Evolutionary conservation across 176 grass and related monocot genomes (phyloP).

Genomic region (Ensete ventricosum): DNA sequence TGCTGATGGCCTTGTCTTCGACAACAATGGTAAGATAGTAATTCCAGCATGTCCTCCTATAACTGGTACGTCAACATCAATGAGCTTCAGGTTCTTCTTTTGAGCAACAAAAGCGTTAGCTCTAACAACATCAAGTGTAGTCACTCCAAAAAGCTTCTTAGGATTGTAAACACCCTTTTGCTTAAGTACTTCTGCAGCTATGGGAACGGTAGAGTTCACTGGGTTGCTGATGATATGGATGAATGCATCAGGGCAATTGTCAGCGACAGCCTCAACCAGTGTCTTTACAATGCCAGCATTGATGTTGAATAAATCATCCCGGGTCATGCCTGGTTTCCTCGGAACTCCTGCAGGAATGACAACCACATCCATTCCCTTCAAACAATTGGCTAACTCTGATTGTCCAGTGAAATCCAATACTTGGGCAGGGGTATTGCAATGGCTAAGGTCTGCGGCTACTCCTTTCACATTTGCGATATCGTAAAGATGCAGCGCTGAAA

Average conservation of each 20-base stretch:
- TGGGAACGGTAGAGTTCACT: constrained; percentile 13
- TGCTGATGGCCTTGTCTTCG: background rate
- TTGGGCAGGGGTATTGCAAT: constrained; percentile 48
- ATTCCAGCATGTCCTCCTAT: constrained; percentile 12
- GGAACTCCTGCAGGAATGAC: constrained; percentile 66
- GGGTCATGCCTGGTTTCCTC: constrained; percentile 69
- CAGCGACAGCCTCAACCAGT: constrained; percentile 33
- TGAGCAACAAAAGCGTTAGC: constrained; percentile 12
- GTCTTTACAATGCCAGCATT: constrained; percentile 65
- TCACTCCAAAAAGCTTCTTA: constrained; percentile 15
- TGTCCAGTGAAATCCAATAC: constrained; percentile 1
- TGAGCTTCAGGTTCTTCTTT: constrained; percentile 2
- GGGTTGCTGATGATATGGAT: constrained; percentile 18
- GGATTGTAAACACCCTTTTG: constrained; percentile 6
- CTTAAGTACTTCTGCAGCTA: constrained; percentile 3
- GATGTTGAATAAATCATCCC: constrained; percentile 78
- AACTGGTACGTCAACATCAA: constrained; percentile 15
- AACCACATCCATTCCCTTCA: constrained; percentile 42
- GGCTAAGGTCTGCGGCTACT: constrained; percentile 63
- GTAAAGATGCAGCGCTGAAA: constrained; percentile 57
- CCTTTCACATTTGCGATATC: constrained; percentile 55
- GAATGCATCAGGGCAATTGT: constrained; percentile 45
- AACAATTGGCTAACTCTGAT: constrained; percentile 27
- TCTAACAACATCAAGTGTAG: constrained; percentile 14
- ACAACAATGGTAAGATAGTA: constrained; percentile 15